phyloP scores from a whole-genome alignment of 2,329 filamentous ascomycete genomes.

The Furcasterigmium sp. region DNA sequence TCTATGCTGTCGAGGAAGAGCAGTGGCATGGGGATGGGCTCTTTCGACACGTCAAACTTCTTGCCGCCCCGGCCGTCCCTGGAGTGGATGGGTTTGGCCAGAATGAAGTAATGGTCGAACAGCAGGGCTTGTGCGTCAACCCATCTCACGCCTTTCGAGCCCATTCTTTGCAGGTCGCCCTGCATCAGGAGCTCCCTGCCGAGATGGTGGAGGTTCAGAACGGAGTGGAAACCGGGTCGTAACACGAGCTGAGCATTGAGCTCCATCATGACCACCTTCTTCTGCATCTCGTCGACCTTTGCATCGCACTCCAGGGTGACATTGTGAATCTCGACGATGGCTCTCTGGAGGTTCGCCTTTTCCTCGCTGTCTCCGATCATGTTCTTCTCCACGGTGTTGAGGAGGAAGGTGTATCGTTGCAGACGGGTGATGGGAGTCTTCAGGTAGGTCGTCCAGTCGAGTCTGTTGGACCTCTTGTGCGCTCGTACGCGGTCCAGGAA shows the following conservation, averaged over 20 bases:
- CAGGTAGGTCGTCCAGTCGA: slow-evolving; percentile 91
- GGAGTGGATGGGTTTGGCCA: slow-evolving; percentile 72
- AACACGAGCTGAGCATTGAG: slow-evolving; percentile 78
- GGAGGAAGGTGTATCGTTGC: slow-evolving; percentile 81
- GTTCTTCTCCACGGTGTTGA: slow-evolving; percentile 78
- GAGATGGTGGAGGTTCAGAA: slow-evolving; percentile 90
- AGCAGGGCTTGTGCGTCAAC: slow-evolving; percentile 89
- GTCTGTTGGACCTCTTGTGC: slow-evolving; percentile 72
- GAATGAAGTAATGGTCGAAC: slow-evolving; percentile 93
- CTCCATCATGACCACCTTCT: slow-evolving; percentile 85
- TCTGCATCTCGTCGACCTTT: slow-evolving; percentile 86
- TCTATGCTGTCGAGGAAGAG: slow-evolving; percentile 88
- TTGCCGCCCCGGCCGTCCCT: slow-evolving; percentile 69
- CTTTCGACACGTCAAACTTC: slow-evolving; percentile 90
- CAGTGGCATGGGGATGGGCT: slow-evolving; percentile 95
- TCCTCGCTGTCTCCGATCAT: slow-evolving; percentile 83
- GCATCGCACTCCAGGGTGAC: slow-evolving; percentile 89
- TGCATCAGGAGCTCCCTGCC: slow-evolving; percentile 84
- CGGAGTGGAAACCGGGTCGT: slow-evolving; percentile 80
- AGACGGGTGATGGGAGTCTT: slow-evolving; percentile 90
- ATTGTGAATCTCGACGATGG: slow-evolving; percentile 85
- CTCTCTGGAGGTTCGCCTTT: slow-evolving; percentile 74
- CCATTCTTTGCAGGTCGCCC: slow-evolving; percentile 84
- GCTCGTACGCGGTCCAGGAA: slow-evolving; percentile 78
- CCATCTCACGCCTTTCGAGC: slow-evolving; percentile 85